Evolutionary conservation across 441 rosid species (phyloP).

Genomic region (Capsella rubella): DNA sequence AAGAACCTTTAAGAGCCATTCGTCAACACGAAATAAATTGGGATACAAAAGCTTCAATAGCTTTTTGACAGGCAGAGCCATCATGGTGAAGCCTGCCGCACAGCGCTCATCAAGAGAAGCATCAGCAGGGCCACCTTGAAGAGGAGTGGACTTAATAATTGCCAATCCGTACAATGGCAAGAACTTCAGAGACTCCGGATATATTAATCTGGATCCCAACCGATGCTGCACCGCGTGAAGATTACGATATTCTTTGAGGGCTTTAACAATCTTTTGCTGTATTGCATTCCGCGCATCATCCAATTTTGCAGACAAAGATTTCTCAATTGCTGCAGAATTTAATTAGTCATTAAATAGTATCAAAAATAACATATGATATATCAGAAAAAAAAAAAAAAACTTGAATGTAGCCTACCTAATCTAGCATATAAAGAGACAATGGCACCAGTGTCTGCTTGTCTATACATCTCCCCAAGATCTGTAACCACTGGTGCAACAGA

Average conservation of each 20-base stretch:
- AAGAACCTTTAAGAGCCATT: slow-evolving; percentile 75
- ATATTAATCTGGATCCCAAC: slow-evolving; percentile 88
- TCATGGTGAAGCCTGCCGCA: slow-evolving; percentile 89
- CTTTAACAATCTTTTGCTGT: slow-evolving; percentile 88
- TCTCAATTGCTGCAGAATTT: slow-evolving; percentile 85
- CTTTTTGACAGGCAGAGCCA: slow-evolving; percentile 90
- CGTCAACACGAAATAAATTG: slow-evolving; percentile 82
- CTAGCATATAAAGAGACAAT: slow-evolving; percentile 84
- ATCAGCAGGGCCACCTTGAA: slow-evolving; percentile 92
- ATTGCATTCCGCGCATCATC: slow-evolving; percentile 89
- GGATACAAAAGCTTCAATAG: slow-evolving; percentile 92
- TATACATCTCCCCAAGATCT: slow-evolving; percentile 96
- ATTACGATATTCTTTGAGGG: slow-evolving; percentile 89
- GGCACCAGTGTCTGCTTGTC: slow-evolving; percentile 94
- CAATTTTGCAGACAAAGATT: slow-evolving; percentile 80
- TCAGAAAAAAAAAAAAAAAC: not conserved
- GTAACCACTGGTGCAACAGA: slow-evolving; percentile 93
- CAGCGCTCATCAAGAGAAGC: slow-evolving; percentile 88
- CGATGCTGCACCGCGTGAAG: slow-evolving; percentile 95
- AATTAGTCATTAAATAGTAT: slow-evolving; percentile 40
- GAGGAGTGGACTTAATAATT: slow-evolving; percentile 79
- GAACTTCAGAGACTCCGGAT: slow-evolving; percentile 87
- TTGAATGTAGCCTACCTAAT: slow-evolving; percentile 62
- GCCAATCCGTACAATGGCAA: slow-evolving; percentile 89
- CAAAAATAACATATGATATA: slow-evolving; percentile 32